A percentile compares a stretch with the other conserved stretches of the same genome.
Evolutionary conservation across 257 asterid species (phyloP).

Genomic region (Coffea canephora): DNA sequence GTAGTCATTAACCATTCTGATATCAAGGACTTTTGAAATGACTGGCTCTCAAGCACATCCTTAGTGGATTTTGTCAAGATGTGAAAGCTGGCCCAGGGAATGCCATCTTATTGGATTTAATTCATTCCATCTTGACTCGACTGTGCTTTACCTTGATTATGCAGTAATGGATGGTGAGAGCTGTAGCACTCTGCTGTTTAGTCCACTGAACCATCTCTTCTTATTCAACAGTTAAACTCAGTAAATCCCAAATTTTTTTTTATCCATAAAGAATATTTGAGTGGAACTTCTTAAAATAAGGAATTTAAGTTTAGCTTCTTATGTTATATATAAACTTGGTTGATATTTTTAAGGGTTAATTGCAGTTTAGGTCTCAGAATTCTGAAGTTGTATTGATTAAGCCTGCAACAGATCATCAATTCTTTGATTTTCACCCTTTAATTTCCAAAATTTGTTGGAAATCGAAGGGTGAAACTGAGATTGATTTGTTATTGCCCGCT

Average conservation of each 20-base stretch:
- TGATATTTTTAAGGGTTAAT: not conserved
- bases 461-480: not conserved
- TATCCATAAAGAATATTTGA: not conserved
- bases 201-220: not conserved
- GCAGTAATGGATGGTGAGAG: not conserved
- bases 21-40: not conserved
- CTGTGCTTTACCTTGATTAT: not conserved
- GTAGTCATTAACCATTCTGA: not conserved
- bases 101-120: not conserved
- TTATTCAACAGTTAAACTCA: not conserved
- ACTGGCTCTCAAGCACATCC: not conserved
- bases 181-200: not conserved
- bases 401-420: not conserved
- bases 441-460: no score
- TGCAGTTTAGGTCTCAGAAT: no score
- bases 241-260: not conserved
- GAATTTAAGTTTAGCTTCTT: not conserved
- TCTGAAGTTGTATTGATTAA: no score
- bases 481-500: not conserved
- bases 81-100: not conserved
- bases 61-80: not conserved
- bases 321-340: not conserved
- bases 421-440: not conserved
- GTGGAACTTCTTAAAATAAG: not conserved
- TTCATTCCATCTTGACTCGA: not conserved